phyloP scores from a whole-genome alignment of 345 rosid genomes.

The Carallia pectinifolia region DNA sequence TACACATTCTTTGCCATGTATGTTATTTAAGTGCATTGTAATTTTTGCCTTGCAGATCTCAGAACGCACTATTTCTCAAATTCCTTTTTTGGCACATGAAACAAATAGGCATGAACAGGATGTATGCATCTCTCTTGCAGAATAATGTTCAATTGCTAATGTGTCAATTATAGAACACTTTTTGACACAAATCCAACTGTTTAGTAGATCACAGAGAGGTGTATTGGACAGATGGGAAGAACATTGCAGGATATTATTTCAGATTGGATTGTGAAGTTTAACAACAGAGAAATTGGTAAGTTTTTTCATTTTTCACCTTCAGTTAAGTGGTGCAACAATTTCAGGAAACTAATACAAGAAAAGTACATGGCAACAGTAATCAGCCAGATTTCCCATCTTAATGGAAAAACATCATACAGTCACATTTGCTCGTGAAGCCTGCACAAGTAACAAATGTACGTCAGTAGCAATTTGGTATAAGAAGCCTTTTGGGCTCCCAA shows the following conservation, averaged over 20 bases:
- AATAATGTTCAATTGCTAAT: background rate
- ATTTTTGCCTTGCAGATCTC: conserved; percentile 47
- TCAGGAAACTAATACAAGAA: background rate
- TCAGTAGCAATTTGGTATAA: no score
- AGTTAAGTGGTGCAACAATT: background rate
- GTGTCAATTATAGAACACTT: background rate
- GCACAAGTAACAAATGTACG: no score
- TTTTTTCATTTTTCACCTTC: conserved; percentile 1
- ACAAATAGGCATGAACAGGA: conserved; percentile 80
- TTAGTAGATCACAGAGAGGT: conserved; percentile 70
- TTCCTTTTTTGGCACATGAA: conserved; percentile 72
- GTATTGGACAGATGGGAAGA: conserved; percentile 59
- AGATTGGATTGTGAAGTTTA: conserved; percentile 62
- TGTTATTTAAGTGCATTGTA: background rate
- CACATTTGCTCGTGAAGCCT: background rate
- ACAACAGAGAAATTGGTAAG: conserved; percentile 74
- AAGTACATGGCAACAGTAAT: background rate
- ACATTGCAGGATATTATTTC: conserved; percentile 62
- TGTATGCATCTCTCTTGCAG: conserved; percentile 39
- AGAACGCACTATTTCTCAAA: conserved; percentile 50
- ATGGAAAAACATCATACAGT: background rate
- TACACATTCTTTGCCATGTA: background rate
- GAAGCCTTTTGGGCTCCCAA: no score
- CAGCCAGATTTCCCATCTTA: background rate
- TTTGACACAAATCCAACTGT: conserved; percentile 4